Evolutionary conservation across 371 early-diverging fungal species (phyloP).

Genomic region (Capillidium rhysosporum): DNA sequence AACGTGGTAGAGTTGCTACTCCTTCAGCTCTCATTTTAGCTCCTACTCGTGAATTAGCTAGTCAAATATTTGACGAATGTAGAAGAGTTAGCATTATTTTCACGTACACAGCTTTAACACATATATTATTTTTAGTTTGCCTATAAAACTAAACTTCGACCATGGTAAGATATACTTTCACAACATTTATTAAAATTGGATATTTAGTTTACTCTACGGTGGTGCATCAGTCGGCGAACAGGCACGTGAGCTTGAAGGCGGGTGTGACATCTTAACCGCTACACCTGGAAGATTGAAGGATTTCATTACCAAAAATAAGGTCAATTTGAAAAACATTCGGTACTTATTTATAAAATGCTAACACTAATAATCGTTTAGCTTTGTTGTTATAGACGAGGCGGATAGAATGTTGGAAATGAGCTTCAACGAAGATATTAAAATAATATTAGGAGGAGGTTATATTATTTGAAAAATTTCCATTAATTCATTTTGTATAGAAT

Average conservation of each 20-base stretch:
- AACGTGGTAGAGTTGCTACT: not conserved
- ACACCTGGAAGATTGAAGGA: conserved; percentile 1
- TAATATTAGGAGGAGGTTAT: conserved; percentile 34
- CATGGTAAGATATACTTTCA: conserved; percentile 25
- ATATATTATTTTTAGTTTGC: not conserved
- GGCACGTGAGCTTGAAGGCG: not conserved
- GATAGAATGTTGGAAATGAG: conserved; percentile 2
- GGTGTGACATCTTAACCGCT: not conserved
- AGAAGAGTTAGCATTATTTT: not conserved
- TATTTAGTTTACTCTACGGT: not conserved
- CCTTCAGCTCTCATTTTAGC: not conserved
- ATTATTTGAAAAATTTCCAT: not conserved
- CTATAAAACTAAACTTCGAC: not conserved
- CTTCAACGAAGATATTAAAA: conserved; percentile 3
- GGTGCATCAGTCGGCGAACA: not conserved
- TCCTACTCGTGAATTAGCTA: not conserved
- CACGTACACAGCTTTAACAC: not conserved
- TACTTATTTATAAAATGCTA: not conserved
- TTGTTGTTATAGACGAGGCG: conserved; percentile 9
- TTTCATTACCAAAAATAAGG: not conserved
- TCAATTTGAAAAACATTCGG: not conserved
- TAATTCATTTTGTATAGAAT: not conserved
- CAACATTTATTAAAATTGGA: conserved; percentile 6
- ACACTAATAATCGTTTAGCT: conserved; percentile 12
- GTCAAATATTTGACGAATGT: not conserved